These are phyloP conservation scores for Globisporangium alternatum DNA, from an alignment of 352 stramenopile genomes.

Conservation along the genomic window DNA sequence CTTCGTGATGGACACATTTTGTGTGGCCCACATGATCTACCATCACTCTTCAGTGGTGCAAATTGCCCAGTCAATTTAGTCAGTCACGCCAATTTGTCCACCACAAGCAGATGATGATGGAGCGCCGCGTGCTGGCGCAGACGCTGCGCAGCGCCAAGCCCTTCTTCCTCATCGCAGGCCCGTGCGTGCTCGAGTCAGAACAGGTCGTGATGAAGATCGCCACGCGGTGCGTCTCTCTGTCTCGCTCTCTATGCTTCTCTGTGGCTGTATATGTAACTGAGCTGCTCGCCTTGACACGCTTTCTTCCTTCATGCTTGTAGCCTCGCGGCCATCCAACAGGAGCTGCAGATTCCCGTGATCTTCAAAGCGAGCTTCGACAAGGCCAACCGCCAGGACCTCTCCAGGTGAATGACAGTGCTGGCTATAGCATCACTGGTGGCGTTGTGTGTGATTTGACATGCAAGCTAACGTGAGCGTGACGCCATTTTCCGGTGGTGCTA, in stretches of 20 bases:
- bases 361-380: slow-evolving; percentile 92
- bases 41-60: background rate
- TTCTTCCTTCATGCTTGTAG: slow-evolving; percentile 23
- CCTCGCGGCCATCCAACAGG: slow-evolving; percentile 44
- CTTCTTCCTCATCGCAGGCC: slow-evolving; percentile 85
- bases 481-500: slow-evolving; percentile 1
- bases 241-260: background rate
- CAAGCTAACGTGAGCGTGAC: background rate
- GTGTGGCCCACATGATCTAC: background rate
- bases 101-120: slow-evolving; percentile 21
- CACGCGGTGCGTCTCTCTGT: slow-evolving; percentile 34
- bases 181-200: slow-evolving; percentile 80
- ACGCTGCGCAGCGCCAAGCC: slow-evolving; percentile 54
- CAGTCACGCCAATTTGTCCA: background rate
- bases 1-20: slow-evolving; percentile 14
- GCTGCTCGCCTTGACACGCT: background rate
- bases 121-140: slow-evolving; percentile 46
- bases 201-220: slow-evolving; percentile 66
- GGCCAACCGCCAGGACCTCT: slow-evolving; percentile 81
- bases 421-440: background rate
- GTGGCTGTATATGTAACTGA: background rate
- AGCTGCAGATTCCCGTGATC: slow-evolving; percentile 71
- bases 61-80: background rate
- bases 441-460: background rate
- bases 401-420: slow-evolving; percentile 21